Evolutionary conservation across 345 rosid species (phyloP).

Genomic region (Gossypium herbaceum): DNA sequence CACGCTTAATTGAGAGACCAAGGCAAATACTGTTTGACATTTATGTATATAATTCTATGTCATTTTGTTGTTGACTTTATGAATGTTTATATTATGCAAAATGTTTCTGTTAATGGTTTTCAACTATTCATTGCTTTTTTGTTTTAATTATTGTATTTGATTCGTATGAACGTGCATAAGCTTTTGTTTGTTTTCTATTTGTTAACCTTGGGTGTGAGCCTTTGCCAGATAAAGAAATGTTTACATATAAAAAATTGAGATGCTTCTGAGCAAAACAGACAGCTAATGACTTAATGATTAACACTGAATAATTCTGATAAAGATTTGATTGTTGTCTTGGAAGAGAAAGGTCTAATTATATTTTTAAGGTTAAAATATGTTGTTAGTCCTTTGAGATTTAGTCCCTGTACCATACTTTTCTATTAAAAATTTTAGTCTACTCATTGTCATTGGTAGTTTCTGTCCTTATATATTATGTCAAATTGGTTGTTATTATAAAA

Average conservation of each 20-base stretch:
- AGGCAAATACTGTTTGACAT: constrained; percentile 13
- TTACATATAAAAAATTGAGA: background rate
- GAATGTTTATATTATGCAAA: constrained; percentile 2
- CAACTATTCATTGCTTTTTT: background rate
- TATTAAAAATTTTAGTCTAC: no score
- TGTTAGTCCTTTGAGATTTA: no score
- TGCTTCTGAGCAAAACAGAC: no score
- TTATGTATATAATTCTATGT: constrained; percentile 2
- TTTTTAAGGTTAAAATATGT: no score
- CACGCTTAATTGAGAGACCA: background rate
- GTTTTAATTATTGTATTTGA: background rate
- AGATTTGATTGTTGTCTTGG: no score
- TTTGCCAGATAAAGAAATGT: background rate
- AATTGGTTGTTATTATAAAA: no score
- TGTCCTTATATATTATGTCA: no score
- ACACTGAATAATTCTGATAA: background rate
- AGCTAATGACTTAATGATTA: background rate
- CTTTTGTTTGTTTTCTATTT: background rate
- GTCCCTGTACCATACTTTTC: no score
- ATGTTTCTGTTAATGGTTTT: background rate
- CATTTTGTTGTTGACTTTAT: constrained; percentile 16
- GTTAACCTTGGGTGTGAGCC: background rate
- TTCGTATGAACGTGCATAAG: background rate
- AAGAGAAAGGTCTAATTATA: no score
- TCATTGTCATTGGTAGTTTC: no score